Conservation (phyloP, 352 stramenopile species). For the Phytopythium montanum region DNA sequence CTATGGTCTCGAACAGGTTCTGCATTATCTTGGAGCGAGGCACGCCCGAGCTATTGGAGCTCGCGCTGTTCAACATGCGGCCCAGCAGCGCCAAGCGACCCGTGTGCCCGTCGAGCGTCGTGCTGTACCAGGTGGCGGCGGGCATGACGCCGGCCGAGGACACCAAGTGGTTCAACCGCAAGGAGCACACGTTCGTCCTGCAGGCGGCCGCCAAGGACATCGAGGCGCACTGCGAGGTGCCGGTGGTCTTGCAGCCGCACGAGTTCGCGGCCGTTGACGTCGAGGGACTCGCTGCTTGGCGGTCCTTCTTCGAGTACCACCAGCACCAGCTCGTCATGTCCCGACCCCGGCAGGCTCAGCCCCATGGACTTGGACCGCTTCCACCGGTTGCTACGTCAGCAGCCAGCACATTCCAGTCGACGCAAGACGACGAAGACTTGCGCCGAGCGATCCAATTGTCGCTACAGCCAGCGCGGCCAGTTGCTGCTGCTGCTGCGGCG, state of each 20-base stretch:
- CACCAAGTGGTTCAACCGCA: constrained; percentile 71
- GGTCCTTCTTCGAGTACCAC: constrained; percentile 54
- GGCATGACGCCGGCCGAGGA: constrained; percentile 42
- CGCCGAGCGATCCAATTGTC: constrained; percentile 55
- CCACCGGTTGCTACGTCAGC: background rate
- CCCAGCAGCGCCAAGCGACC: constrained; percentile 34
- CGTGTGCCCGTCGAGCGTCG: constrained; percentile 48
- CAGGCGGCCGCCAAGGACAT: constrained; percentile 26
- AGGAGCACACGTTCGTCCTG: constrained; percentile 55
- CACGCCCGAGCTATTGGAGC: constrained; percentile 50
- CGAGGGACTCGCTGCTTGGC: constrained; percentile 47
- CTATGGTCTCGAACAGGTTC: constrained; percentile 15
- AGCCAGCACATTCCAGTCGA: background rate
- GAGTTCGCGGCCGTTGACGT: constrained; percentile 59
- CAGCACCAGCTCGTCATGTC: constrained; percentile 24
- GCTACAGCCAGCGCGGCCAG: constrained; percentile 22
- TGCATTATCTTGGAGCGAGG: constrained; percentile 72
- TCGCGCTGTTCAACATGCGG: constrained; percentile 67
- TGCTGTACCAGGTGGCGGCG: constrained; percentile 53
- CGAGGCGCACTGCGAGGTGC: constrained; percentile 30
- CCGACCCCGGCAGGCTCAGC: background rate
- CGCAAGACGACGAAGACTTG: constrained; percentile 51
- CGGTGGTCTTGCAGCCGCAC: constrained; percentile 24
- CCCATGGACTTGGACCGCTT: background rate
- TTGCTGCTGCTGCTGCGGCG: constrained; percentile 7